Evolutionary conservation across 2,329 filamentous ascomycete species (phyloP).

Genomic region (Fusarium oligoseptatum): DNA sequence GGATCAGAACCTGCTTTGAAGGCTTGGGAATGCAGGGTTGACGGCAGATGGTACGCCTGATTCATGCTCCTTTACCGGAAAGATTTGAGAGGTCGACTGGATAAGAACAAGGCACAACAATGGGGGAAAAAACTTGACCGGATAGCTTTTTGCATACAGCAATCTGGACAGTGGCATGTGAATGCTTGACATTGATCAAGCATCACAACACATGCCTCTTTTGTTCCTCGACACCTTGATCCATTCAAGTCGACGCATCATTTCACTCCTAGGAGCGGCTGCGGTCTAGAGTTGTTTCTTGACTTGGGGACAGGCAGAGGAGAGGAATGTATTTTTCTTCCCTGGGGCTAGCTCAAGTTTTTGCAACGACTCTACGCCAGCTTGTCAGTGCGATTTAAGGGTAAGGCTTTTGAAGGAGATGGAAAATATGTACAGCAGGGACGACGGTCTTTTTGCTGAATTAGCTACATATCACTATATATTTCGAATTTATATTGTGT

Average conservation of each 20-base stretch:
- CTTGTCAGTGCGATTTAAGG: neutral
- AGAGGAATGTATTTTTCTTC: neutral
- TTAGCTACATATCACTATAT: neutral
- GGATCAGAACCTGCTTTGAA: neutral
- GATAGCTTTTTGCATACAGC: neutral
- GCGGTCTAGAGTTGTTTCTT: neutral
- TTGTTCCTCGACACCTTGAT: neutral
- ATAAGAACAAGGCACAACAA: neutral
- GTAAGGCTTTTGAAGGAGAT: neutral
- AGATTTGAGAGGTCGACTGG: neutral
- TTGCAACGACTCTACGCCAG: neutral
- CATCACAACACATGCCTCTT: neutral
- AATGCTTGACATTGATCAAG: neutral
- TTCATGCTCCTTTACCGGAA: neutral
- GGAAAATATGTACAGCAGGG: neutral
- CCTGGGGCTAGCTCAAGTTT: neutral
- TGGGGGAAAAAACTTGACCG: neutral
- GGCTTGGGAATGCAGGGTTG: neutral
- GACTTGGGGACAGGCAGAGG: neutral
- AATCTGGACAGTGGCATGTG: neutral
- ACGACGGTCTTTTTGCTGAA: neutral
- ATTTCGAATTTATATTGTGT: neutral
- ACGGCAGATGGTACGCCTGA: neutral
- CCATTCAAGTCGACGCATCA: neutral
- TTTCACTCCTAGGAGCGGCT: neutral